Conservation (phyloP, 2,329 filamentous ascomycete species). For the Pseudogymnoascus sp. region DNA sequence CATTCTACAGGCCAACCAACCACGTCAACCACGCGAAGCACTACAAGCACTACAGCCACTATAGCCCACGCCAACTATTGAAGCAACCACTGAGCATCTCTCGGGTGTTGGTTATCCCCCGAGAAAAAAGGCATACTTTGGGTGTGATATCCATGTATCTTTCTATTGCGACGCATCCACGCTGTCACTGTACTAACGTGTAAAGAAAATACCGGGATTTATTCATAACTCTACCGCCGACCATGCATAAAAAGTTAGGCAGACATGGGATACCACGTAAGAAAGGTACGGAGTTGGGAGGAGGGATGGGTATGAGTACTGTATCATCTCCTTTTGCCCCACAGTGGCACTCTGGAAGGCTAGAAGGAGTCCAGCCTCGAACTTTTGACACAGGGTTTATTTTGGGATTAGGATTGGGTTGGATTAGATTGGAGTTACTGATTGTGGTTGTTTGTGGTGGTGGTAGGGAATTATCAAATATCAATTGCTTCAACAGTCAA, state of each 20-base stretch:
- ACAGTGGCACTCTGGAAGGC: not conserved
- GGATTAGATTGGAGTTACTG: too few relatives aligned
- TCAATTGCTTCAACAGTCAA: too few relatives aligned
- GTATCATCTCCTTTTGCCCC: not conserved
- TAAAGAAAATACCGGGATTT: not conserved
- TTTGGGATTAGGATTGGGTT: not conserved
- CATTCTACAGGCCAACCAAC: not conserved
- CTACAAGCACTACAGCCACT: not conserved
- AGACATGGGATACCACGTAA: not conserved
- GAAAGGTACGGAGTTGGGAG: not conserved
- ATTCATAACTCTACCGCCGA: not conserved
- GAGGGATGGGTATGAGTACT: not conserved
- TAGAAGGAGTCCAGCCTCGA: not conserved
- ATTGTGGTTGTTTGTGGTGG: too few relatives aligned
- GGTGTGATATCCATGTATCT: not conserved
- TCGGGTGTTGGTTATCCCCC: not conserved
- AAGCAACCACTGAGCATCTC: not conserved
- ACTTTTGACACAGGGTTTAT: not conserved
- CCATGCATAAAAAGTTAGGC: not conserved
- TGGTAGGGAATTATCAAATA: too few relatives aligned
- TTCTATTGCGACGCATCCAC: not conserved
- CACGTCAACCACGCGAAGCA: not conserved
- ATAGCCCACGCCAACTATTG: not conserved
- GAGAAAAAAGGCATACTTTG: not conserved
- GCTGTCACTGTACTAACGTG: not conserved